Evolutionary conservation across 176 grass and related monocot species (phyloP).

Genomic region (Hordeum vulgare): MorexV3_pseudomolecules_assembly NC_058522.1:416585625-416586124

Average conservation of each 20-base stretch:
- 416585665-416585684: constrained; percentile 15
- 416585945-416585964: not conserved
- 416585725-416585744: not conserved
- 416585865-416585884: not conserved
- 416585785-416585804: not conserved
- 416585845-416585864: constrained; percentile 11
- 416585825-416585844: not conserved
- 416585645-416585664: not conserved
- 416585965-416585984: too few species aligned
- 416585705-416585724: constrained; percentile 20
- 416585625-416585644: not conserved
- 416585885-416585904: constrained; percentile 27
- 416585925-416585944: constrained; percentile 2
- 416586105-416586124: constrained; percentile 28
- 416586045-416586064: constrained; percentile 44
- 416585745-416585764: not conserved
- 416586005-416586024: constrained; percentile 24
- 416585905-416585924: constrained; percentile 3
- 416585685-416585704: constrained; percentile 28
- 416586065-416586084: constrained; percentile 24
- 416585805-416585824: too few species aligned
- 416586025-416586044: constrained; percentile 30
- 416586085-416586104: constrained; percentile 8
- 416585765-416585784: not conserved
- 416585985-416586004: not conserved